phyloP scores from a whole-genome alignment of 2,329 filamentous ascomycete genomes.

The Trichophyton rubrum region DNA sequence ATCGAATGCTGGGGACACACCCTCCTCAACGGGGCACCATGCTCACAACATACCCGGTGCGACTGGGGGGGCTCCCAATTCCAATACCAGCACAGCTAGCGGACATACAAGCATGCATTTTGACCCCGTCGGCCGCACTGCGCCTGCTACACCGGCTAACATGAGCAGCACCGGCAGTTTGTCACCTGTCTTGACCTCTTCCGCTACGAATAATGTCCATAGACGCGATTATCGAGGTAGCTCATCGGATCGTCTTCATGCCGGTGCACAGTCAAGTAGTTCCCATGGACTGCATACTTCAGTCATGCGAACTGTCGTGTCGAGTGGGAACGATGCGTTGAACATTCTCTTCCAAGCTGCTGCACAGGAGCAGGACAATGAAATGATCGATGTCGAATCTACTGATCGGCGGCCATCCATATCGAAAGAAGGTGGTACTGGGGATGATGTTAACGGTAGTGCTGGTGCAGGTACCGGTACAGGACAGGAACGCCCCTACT shows the following conservation, averaged over 20 bases:
- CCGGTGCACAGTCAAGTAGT: background rate
- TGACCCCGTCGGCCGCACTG: slow-evolving; percentile 6
- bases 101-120: slow-evolving; percentile 6
- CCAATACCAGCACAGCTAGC: background rate
- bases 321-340: slow-evolving; percentile 42
- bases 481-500: slow-evolving; percentile 13
- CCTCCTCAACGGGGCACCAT: slow-evolving; percentile 1
- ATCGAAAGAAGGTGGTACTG: background rate
- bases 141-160: slow-evolving; percentile 8
- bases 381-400: slow-evolving; percentile 4
- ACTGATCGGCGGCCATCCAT: background rate
- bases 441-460: background rate
- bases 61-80: background rate
- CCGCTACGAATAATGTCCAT: background rate
- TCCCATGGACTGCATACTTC: slow-evolving; percentile 29
- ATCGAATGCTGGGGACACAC: slow-evolving; percentile 6
- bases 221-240: background rate
- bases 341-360: slow-evolving; percentile 43
- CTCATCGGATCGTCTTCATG: slow-evolving; percentile 4
- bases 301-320: slow-evolving; percentile 39
- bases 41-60: background rate
- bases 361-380: slow-evolving; percentile 27
- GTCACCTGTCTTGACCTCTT: slow-evolving; percentile 8
- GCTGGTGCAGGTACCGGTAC: background rate
- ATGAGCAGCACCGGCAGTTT: slow-evolving; percentile 7